phyloP scores from a whole-genome alignment of 2,329 filamentous ascomycete species.

The Endoconidiophora laricicola region DNA sequence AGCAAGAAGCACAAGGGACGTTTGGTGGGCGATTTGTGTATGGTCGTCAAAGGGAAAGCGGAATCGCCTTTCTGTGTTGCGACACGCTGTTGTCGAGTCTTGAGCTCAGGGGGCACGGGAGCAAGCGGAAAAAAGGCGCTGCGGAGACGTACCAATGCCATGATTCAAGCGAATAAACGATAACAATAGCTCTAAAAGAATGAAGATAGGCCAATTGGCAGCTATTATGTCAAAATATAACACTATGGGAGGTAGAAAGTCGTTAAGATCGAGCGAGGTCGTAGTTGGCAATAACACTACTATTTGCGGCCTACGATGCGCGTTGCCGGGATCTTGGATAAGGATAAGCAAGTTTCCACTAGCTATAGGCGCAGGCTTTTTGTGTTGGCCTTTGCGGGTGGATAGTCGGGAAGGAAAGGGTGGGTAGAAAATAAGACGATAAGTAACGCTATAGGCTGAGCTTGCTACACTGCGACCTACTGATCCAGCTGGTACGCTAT shows the following conservation, averaged over 20 bases:
- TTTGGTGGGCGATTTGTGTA: not conserved
- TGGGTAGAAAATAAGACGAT: too few species aligned
- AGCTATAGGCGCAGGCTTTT: too few species aligned
- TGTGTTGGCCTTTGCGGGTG: too few species aligned
- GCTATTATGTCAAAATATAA: too few species aligned
- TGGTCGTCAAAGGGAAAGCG: not conserved
- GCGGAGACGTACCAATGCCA: constrained; percentile 8
- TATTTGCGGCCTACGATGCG: not conserved
- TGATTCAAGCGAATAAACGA: not conserved
- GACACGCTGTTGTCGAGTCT: too few species aligned
- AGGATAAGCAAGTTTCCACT: not conserved
- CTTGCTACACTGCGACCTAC: not conserved
- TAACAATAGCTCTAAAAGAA: not conserved
- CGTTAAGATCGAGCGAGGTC: not conserved
- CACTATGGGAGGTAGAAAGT: too few species aligned
- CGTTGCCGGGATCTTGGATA: too few species aligned
- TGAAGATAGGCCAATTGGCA: not conserved
- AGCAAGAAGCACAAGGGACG: too few species aligned
- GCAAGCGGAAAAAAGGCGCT: not conserved
- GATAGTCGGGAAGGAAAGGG: too few species aligned
- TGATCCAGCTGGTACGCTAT: not conserved
- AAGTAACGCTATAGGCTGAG: too few species aligned
- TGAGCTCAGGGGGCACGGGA: not conserved
- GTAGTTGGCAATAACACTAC: not conserved
- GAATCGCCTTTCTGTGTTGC: not conserved